Conservation (phyloP, 352 stramenopile genomes). For the Pythium periplocum region DNA sequence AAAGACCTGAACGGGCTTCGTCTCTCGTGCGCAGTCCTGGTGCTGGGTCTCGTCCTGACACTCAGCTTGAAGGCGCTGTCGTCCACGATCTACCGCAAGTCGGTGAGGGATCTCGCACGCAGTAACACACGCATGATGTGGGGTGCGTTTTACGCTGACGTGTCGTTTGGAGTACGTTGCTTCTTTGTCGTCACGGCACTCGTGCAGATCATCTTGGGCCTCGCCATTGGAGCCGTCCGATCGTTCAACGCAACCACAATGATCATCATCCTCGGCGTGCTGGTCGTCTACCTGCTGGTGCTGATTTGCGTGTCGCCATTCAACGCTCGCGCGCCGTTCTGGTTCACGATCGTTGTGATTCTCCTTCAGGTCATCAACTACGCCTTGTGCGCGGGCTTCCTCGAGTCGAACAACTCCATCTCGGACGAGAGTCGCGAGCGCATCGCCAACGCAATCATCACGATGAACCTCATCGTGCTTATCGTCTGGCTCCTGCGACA, state of each 20-base stretch:
- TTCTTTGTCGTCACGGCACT: slow-evolving; percentile 9
- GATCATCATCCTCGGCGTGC: slow-evolving; percentile 8
- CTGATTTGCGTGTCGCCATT: slow-evolving; percentile 12
- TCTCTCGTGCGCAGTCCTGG: slow-evolving; percentile 6
- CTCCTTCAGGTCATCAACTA: slow-evolving; percentile 5
- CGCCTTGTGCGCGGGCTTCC: neutral
- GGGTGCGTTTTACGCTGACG: slow-evolving; percentile 14
- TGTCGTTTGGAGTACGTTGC: slow-evolving; percentile 4
- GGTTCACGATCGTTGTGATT: slow-evolving; percentile 1
- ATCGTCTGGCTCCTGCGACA: slow-evolving; percentile 25
- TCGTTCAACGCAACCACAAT: slow-evolving; percentile 1
- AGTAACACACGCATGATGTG: slow-evolving; percentile 3
- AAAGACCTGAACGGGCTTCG: slow-evolving; percentile 1
- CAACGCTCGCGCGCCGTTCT: neutral
- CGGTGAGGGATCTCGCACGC: neutral
- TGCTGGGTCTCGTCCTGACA: neutral
- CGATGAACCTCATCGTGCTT: slow-evolving; percentile 25
- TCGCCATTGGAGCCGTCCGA: slow-evolving; percentile 7
- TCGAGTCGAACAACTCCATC: slow-evolving; percentile 12
- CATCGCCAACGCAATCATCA: slow-evolving; percentile 23
- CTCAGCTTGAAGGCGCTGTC: neutral
- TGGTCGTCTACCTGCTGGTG: slow-evolving; percentile 10
- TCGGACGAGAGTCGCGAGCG: slow-evolving; percentile 8
- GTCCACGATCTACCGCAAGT: neutral
- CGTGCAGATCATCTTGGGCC: slow-evolving; percentile 9